phyloP scores from a whole-genome alignment of 495 filamentous ascomycete genomes.

The Penicillium riverlandense region DNA sequence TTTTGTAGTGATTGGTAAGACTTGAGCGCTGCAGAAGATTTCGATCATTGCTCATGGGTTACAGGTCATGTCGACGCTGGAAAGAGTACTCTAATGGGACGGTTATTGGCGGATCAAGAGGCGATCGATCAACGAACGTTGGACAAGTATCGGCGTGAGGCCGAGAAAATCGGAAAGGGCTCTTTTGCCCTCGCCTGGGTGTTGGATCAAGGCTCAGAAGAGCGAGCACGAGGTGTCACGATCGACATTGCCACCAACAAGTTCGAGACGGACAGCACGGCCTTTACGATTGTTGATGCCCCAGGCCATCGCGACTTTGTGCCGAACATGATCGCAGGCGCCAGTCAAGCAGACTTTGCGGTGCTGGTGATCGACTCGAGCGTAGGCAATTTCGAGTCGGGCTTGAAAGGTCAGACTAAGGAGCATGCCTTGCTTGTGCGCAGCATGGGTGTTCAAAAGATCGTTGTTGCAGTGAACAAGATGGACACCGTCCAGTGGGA shows the following conservation, averaged over 20 bases:
- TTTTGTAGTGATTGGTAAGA: conserved; percentile 89
- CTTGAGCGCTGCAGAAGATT: background rate
- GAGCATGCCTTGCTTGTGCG: conserved; percentile 87
- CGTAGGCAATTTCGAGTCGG: conserved; percentile 84
- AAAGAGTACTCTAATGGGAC: conserved; percentile 96
- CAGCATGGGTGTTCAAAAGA: conserved; percentile 81
- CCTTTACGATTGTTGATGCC: conserved; percentile 91
- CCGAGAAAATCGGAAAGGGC: conserved; percentile 84
- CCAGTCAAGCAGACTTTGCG: conserved; percentile 92
- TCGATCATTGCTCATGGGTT: conserved; percentile 5
- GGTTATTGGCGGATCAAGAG: conserved; percentile 81
- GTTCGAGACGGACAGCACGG: conserved; percentile 79
- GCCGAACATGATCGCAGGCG: conserved; percentile 97
- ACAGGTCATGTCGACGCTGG: conserved; percentile 93
- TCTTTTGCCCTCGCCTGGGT: conserved; percentile 98
- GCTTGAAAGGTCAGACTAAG: conserved; percentile 87
- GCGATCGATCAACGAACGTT: conserved; percentile 82
- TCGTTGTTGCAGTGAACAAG: conserved; percentile 93
- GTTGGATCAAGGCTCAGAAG: conserved; percentile 81
- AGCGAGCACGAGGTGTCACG: conserved; percentile 84
- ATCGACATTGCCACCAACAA: conserved; percentile 94
- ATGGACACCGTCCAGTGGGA: conserved; percentile 81
- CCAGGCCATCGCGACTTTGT: conserved; percentile 95
- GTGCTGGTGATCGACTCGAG: conserved; percentile 89
- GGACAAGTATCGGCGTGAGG: conserved; percentile 80